Evolutionary conservation across 192 early-diverging fungal genomes (phyloP), one percentile per base, ranked within the genome.

Genomic region (Gonapodya prolifera): DNA sequence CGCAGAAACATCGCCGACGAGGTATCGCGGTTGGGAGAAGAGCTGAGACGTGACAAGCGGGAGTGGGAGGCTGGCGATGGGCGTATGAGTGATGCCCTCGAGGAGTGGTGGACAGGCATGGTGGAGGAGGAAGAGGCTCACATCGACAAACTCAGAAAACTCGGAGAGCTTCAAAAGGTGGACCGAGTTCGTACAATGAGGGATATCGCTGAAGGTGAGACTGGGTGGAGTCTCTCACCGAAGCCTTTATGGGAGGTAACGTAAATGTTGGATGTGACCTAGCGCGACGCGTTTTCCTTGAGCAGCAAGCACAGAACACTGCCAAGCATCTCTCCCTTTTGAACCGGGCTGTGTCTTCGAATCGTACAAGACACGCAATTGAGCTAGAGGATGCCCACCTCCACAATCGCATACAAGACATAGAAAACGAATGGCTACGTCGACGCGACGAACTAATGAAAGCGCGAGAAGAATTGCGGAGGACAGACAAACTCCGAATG

Each of bases 31-130:
- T 23, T 76, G 34, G 35, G 35, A 13, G 75, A 76, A 8, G 75
- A 76, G 30, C 34, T 76, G 34, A 31, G 29, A n/a, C 35, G 69
- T 13, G 75, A 76, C 30, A 69, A 69, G 28, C 35, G 30, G 1
- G 35, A 76, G 34, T 69, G 35, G 75, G 29, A 76, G 69, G 30
- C 35, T 0, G 69, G 69, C 34, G 69, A 76, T 32, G 35, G 75
- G 75, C 35, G 69, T 2, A 76, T 76, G 75, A 76, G 35, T 70
- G 35, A 76, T 76, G 69, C 69, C 34, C 35, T 76, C 29, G 29
- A 23, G 35, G 34, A 76, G 31, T 76, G 75, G 75, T 76, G 75
- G 75, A 70, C 35, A 76, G 69, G 75, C 1, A 76, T 76, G 75
- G 31, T 76, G 13, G 75, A 30, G 30, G 28, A 0, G 75, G 28